phyloP scores from a whole-genome alignment of 352 stramenopile species.

The Phytophthora sojae region DNA sequence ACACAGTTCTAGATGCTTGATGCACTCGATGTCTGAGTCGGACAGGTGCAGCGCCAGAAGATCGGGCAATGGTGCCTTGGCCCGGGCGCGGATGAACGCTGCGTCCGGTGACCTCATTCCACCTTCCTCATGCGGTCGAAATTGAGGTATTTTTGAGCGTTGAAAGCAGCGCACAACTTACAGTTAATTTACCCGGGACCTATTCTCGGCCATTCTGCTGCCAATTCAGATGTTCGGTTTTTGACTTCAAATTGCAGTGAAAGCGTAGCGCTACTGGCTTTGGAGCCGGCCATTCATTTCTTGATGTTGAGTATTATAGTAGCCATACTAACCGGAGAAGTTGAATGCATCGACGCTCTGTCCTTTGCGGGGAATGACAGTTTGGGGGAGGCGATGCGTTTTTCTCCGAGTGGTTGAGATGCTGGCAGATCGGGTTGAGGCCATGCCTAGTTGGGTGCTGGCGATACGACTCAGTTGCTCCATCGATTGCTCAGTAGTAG shows the following conservation, averaged over 20 bases:
- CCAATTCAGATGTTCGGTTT: too few relatives aligned
- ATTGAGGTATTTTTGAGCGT: slow-evolving; percentile 15
- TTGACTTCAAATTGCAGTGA: too few relatives aligned
- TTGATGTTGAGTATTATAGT: too few relatives aligned
- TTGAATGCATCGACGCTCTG: slow-evolving; percentile 46
- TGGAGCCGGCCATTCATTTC: not conserved
- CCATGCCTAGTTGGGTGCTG: slow-evolving; percentile 38
- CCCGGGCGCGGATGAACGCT: slow-evolving; percentile 58
- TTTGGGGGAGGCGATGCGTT: slow-evolving; percentile 43
- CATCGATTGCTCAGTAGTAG: slow-evolving; percentile 14
- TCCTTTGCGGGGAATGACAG: slow-evolving; percentile 45
- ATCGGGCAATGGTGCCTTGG: slow-evolving; percentile 55
- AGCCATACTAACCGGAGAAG: slow-evolving; percentile 32
- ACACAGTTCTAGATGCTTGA: slow-evolving; percentile 60
- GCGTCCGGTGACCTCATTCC: slow-evolving; percentile 54
- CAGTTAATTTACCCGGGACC: slow-evolving; percentile 20
- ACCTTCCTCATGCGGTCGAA: slow-evolving; percentile 10
- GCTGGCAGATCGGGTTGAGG: slow-evolving; percentile 23
- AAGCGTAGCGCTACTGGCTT: too few relatives aligned
- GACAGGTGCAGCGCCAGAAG: slow-evolving; percentile 66
- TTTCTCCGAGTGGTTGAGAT: slow-evolving; percentile 33
- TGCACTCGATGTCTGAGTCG: slow-evolving; percentile 53
- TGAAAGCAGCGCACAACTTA: slow-evolving; percentile 1
- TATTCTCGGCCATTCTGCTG: too few relatives aligned
- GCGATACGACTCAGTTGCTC: slow-evolving; percentile 44